phyloP scores from a whole-genome alignment of 139 green algal genomes.

The Zygnema cylindricum region DNA sequence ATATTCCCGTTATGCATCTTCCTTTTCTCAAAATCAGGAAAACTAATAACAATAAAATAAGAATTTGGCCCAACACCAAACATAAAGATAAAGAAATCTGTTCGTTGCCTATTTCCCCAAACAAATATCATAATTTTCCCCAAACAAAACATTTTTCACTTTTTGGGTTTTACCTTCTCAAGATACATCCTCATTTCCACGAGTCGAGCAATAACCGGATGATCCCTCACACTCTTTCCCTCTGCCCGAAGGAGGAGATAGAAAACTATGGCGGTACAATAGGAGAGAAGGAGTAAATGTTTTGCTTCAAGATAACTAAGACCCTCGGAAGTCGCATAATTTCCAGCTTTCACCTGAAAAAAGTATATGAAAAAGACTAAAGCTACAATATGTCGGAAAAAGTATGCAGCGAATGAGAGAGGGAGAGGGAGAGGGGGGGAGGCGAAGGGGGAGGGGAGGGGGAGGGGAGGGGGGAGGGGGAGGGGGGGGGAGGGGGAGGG shows the following conservation, averaged over 20 bases:
- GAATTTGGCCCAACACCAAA: no score
- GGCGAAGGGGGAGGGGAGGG: background rate
- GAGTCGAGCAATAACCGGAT: constrained; percentile 86
- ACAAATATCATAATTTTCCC: no score
- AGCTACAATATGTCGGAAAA: background rate
- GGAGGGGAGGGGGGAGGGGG: background rate
- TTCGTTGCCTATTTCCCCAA: no score
- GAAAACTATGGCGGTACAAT: background rate
- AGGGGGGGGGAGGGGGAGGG: background rate
- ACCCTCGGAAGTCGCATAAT: no score
- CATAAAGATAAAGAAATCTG: no score
- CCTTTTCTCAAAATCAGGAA: background rate
- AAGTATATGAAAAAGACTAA: background rate
- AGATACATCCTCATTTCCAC: constrained; percentile 86
- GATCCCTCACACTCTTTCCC: constrained; percentile 82
- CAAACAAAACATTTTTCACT: no score
- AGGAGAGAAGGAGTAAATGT: background rate
- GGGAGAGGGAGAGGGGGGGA: constrained; percentile 20
- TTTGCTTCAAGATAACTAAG: no score
- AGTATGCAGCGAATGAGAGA: constrained; percentile 1
- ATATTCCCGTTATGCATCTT: no score
- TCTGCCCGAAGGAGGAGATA: constrained; percentile 65
- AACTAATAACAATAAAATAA: no score
- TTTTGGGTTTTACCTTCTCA: constrained; percentile 64
- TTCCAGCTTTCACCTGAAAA: constrained; percentile 17